Evolutionary conservation across 805 yeast genomes (phyloP).

Genomic region (Saccharomycopsis sp.): DNA sequence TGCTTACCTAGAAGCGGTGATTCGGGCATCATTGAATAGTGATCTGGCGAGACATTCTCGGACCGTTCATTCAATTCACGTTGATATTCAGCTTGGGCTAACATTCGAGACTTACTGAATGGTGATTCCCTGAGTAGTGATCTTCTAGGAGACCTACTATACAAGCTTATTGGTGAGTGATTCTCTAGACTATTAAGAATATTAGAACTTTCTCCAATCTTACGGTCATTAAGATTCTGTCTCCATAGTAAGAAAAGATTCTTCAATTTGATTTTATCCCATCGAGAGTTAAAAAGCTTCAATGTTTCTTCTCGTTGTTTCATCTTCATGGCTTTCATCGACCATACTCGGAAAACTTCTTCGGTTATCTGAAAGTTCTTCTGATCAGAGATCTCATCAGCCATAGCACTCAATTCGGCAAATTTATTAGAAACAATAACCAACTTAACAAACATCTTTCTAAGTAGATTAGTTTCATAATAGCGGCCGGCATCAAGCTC

Average conservation of each 20-base stretch:
- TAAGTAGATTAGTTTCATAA: neutral
- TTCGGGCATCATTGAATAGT: neutral
- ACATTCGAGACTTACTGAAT: neutral
- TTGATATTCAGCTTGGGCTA: neutral
- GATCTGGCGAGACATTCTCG: neutral
- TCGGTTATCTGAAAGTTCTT: constrained; percentile 7
- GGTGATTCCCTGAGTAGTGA: neutral
- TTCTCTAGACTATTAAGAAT: neutral
- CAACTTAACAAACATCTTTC: constrained; percentile 4
- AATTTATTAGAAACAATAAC: constrained; percentile 10
- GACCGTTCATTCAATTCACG: constrained; percentile 5
- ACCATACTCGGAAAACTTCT: constrained; percentile 8
- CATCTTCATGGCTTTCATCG: constrained; percentile 12
- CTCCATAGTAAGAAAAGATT: constrained; percentile 16
- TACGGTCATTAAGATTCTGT: constrained; percentile 4
- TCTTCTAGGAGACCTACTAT: neutral
- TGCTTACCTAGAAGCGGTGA: neutral
- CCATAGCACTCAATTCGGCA: constrained; percentile 8
- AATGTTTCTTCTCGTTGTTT: constrained; percentile 11
- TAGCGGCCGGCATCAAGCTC: neutral
- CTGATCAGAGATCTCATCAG: constrained; percentile 3
- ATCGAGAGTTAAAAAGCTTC: constrained; percentile 6
- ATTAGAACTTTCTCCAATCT: neutral
- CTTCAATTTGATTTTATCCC: constrained; percentile 12
- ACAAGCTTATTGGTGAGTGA: neutral